phyloP scores from a whole-genome alignment of 345 rosid species.

The Lumnitzera littorea region DNA sequence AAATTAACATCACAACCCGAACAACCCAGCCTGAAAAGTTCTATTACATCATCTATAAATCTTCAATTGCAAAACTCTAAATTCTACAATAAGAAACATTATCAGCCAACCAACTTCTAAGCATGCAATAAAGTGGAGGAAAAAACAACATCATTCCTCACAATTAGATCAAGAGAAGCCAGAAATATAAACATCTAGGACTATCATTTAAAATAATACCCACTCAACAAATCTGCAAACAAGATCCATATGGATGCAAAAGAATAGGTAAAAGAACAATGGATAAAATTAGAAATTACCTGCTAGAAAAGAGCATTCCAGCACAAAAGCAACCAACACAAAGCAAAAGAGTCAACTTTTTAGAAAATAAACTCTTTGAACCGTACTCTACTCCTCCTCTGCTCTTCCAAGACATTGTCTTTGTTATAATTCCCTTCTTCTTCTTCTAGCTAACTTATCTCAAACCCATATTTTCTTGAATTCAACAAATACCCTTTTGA shows the following conservation, averaged over 20 bases:
- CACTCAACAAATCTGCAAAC: neutral
- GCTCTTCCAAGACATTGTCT: slow-evolving; percentile 50
- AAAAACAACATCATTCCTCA: neutral
- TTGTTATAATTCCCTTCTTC: slow-evolving; percentile 7
- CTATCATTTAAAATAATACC: too few relatives aligned
- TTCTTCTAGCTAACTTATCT: neutral
- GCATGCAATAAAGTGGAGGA: neutral
- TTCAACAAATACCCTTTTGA: neutral
- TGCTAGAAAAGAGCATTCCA: slow-evolving; percentile 81
- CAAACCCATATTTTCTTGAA: neutral
- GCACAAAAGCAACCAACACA: slow-evolving; percentile 90
- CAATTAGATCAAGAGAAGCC: neutral
- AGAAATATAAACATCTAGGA: too few relatives aligned
- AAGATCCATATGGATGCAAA: slow-evolving; percentile 2
- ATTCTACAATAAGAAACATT: too few relatives aligned
- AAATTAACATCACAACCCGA: too few relatives aligned
- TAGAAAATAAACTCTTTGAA: slow-evolving; percentile 47
- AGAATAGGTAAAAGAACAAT: neutral
- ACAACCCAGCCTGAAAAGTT: too few relatives aligned
- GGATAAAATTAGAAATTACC: slow-evolving; percentile 22
- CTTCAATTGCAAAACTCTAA: too few relatives aligned
- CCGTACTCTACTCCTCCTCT: slow-evolving; percentile 37
- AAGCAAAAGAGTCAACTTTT: slow-evolving; percentile 74
- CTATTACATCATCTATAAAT: too few relatives aligned
- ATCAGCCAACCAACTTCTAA: too few relatives aligned